Conservation (phyloP, 257 asterid genomes). For the Capsicum pubescens region DNA sequence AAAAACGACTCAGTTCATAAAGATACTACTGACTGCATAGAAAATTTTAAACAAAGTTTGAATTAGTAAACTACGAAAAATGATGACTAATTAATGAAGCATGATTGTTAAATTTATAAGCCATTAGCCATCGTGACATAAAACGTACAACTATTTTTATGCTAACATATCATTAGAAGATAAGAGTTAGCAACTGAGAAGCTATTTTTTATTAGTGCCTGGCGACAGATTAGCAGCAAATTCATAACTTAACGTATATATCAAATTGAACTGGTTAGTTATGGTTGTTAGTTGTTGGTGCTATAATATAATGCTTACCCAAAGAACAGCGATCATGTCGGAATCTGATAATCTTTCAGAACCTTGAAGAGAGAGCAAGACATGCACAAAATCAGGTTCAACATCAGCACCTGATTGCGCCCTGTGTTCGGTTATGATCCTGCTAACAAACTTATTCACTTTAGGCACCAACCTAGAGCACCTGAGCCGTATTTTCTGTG, state of each 20-base stretch:
- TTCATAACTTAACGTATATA: no score
- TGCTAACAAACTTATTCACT: constrained; percentile 64
- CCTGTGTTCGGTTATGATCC: constrained; percentile 58
- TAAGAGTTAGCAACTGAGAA: background rate
- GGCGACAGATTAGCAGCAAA: no score
- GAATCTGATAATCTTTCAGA: constrained; percentile 61
- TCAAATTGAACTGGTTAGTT: background rate
- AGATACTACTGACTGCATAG: background rate
- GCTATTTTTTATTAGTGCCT: no score
- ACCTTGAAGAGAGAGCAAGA: constrained; percentile 63
- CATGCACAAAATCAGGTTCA: constrained; percentile 60
- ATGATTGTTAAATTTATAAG: background rate
- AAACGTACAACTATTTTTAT: constrained; percentile 27
- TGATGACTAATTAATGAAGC: background rate
- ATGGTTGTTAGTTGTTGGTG: background rate
- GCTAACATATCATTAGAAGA: background rate
- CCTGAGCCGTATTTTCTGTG: constrained; percentile 62
- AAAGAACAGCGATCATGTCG: constrained; percentile 84
- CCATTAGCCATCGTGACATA: background rate
- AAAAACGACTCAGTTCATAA: background rate
- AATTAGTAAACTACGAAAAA: background rate
- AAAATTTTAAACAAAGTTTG: background rate
- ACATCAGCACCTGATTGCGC: constrained; percentile 13
- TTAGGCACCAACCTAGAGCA: constrained; percentile 70
- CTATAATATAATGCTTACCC: constrained; percentile 56